Evolutionary conservation across 2,329 filamentous ascomycete species (phyloP).

Genomic region (Amphichorda felina): DNA sequence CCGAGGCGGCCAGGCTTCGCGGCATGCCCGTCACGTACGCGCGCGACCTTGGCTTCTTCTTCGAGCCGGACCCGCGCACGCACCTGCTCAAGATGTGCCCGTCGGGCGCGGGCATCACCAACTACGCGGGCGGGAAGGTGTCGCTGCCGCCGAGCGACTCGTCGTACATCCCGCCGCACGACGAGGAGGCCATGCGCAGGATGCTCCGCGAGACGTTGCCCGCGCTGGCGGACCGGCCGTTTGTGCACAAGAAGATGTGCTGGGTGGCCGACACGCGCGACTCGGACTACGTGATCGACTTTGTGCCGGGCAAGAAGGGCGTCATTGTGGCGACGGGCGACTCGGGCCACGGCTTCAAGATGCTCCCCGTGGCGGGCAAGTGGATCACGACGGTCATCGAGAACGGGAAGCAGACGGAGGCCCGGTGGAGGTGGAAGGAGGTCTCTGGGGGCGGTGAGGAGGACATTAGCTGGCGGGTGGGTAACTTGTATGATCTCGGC

Average conservation of each 20-base stretch:
- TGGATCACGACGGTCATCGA: conserved; percentile 37
- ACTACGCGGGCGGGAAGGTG: conserved; percentile 19
- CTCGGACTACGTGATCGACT: conserved; percentile 49
- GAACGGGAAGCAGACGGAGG: conserved; percentile 25
- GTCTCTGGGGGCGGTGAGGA: conserved; percentile 9
- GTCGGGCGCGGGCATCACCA: conserved; percentile 43
- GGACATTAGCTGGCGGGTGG: conserved; percentile 21
- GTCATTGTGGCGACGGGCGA: conserved; percentile 43
- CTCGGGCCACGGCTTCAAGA: conserved; percentile 51
- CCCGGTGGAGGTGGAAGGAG: conserved; percentile 40
- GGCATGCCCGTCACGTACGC: conserved; percentile 50
- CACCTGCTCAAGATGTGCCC: conserved; percentile 49
- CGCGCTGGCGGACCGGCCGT: conserved; percentile 36
- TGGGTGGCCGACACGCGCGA: conserved; percentile 52
- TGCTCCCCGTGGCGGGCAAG: conserved; percentile 42
- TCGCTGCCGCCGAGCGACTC: conserved; percentile 27
- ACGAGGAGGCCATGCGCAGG: conserved; percentile 38
- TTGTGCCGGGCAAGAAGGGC: conserved; percentile 34
- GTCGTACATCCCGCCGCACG: conserved; percentile 38
- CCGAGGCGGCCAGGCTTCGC: conserved; percentile 38
- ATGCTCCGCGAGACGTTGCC: conserved; percentile 41
- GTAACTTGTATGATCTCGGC: conserved; percentile 5
- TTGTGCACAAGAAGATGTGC: conserved; percentile 46
- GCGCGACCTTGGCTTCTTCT: conserved; percentile 51
- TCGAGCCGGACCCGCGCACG: conserved; percentile 46